Percentiles rank a stretch among this genome's conserved stretches.
Evolutionary conservation across 2,329 filamentous ascomycete species (phyloP).

Genomic region (Paraconiothyrium sp.): DNA sequence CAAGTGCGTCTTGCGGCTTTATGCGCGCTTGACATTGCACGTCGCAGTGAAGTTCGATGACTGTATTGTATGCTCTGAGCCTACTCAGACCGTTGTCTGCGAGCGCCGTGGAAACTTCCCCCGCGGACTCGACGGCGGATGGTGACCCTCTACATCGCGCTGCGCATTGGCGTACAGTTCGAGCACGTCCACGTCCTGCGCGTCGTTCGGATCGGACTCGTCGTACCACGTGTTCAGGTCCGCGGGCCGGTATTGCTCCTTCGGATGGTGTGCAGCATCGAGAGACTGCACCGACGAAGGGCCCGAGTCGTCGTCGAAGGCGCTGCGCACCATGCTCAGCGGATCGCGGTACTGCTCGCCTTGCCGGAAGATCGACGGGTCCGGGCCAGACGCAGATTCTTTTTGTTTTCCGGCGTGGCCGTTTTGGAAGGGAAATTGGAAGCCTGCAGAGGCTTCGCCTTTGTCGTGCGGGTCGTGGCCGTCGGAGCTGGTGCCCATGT

Average conservation of each 20-base stretch:
- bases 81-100: conserved; percentile 10
- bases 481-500: neutral
- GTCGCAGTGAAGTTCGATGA: neutral
- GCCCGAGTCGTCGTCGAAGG: conserved; percentile 18
- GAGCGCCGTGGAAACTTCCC: neutral
- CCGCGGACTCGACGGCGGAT: neutral
- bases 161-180: conserved; percentile 11
- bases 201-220: neutral
- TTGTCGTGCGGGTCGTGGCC: conserved; percentile 8
- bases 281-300: conserved; percentile 7
- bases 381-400: neutral
- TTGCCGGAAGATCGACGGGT: conserved; percentile 8
- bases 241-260: neutral
- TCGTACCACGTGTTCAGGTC: conserved; percentile 6
- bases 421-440: conserved; percentile 8
- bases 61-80: neutral
- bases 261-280: conserved; percentile 1
- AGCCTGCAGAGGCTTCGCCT: neutral
- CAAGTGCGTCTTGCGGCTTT: too few species aligned
- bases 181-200: neutral
- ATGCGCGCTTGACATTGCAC: neutral
- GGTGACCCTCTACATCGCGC: conserved; percentile 10
- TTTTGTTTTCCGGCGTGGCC: conserved; percentile 3
- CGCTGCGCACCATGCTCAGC: conserved; percentile 6
- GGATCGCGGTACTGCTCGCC: conserved; percentile 14